A percentile compares a stretch with the other conserved stretches of the same genome.
Conservation (phyloP, 2,329 filamentous ascomycete species). For the Aspergillus sp. region DNA sequence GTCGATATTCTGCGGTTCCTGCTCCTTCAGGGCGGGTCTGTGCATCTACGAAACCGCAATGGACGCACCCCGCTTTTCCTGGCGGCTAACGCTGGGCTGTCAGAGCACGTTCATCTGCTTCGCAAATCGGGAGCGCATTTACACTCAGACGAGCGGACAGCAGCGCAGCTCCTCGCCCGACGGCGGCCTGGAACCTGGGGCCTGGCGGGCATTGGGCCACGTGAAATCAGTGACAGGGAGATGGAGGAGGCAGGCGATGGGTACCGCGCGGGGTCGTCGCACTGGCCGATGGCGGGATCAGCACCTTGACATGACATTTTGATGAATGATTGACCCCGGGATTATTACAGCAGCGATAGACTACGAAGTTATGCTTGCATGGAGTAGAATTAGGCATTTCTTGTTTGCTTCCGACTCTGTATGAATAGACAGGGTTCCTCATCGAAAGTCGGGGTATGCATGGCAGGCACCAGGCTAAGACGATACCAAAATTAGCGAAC, state of each 20-base stretch:
- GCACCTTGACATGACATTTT: conserved; percentile 4
- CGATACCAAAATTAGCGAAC: not conserved
- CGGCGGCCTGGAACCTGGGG: conserved; percentile 44
- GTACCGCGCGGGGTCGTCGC: conserved; percentile 7
- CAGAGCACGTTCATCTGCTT: conserved; percentile 55
- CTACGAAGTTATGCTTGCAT: not conserved
- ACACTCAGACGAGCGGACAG: conserved; percentile 56
- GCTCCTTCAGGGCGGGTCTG: conserved; percentile 56
- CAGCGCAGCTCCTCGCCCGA: conserved; percentile 51
- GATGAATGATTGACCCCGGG: not conserved
- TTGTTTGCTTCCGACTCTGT: not conserved
- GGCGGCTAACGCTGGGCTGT: conserved; percentile 56
- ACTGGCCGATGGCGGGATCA: conserved; percentile 13
- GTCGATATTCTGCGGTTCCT: conserved; percentile 57
- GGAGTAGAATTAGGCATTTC: not conserved
- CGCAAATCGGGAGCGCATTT: conserved; percentile 59
- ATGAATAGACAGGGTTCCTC: not conserved
- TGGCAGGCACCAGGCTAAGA: not conserved
- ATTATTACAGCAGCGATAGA: not conserved
- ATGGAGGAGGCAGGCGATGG: conserved; percentile 4
- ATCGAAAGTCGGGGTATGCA: not conserved
- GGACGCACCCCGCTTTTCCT: conserved; percentile 61
- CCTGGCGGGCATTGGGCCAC: conserved; percentile 40
- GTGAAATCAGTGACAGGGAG: conserved; percentile 12
- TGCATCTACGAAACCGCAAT: conserved; percentile 59